Evolutionary conservation across 176 grass and related monocot species (phyloP).

Genomic region (Aegilops tauschii): DNA sequence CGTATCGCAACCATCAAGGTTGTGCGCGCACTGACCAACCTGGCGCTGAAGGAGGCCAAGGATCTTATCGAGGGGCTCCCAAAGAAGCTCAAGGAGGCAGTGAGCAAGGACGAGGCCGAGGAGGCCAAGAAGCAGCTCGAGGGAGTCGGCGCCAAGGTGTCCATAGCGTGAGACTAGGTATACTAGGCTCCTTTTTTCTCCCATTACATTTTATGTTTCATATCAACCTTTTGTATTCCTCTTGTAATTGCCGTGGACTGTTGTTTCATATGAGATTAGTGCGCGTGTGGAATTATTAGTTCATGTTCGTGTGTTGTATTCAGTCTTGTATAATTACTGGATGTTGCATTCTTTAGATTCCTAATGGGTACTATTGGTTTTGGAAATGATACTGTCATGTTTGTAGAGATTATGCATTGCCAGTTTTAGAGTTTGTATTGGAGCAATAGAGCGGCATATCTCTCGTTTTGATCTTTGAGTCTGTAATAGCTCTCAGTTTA

Average conservation of each 20-base stretch:
- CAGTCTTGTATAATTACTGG: background rate
- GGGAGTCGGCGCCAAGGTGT: constrained; percentile 80
- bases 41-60: constrained; percentile 86
- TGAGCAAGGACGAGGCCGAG: constrained; percentile 80
- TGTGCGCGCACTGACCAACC: constrained; percentile 63
- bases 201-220: background rate
- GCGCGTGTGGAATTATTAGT: background rate
- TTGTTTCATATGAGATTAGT: constrained; percentile 21
- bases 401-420: background rate
- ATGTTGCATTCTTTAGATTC: background rate
- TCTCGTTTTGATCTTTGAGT: background rate
- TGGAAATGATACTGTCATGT: background rate
- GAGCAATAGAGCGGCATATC: background rate
- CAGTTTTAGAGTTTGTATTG: background rate
- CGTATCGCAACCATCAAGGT: constrained; percentile 83
- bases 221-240: constrained; percentile 31
- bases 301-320: background rate
- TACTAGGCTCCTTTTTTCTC: constrained; percentile 15
- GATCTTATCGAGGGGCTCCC: constrained; percentile 89
- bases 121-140: constrained; percentile 84
- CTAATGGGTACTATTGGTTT: constrained; percentile 17
- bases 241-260: constrained; percentile 11
- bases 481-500: background rate
- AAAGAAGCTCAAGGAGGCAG: constrained; percentile 82
- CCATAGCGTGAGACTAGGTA: constrained; percentile 68